Base-by-base conservation (phyloP, 2,329 filamentous ascomycete genomes). In the Lasiodiplodia gonubiensis region DNA sequence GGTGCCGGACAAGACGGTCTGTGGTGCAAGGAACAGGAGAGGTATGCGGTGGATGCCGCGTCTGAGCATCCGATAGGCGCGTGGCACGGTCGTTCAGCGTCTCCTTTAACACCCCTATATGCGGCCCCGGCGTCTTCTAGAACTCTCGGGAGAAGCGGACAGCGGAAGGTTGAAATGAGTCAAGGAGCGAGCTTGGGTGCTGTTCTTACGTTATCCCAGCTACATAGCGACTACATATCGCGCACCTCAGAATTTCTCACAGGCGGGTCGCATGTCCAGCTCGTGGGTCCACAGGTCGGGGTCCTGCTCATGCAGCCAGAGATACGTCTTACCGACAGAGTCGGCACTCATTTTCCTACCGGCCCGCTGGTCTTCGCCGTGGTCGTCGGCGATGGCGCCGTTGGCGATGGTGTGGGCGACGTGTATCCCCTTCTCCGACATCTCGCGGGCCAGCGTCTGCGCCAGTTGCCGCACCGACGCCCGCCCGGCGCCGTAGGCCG, bases 361-460 rank as follows among this genome's bases (percentile, higher is more conserved):
- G 0, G 72, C 79, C 70, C 77, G 77, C 51, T 81, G 80, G 33
- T 82, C 82, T 66, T 84, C 81, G 0, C 80, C 81, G 33, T 84
- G 77, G 66, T 82, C 83, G 72, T 87, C 86, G 35, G 76, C 78
- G 66, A 88, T 87, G 0, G 74, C 76, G 0, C 85, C 85, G 71
- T 88, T 88, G 0, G 84, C 85, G 68, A 88, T 85, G 2, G 86
- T 81, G 75, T 89, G 86, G n/a, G 84, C 85, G 3, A 87, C 85
- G 73, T 88, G 85, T 0, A 88, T 75, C 2, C 86, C 86, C 68
- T 82, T 83, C n/a, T 80, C 79, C 70, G 82, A 85, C 76, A 87
- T 84, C 74, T 88, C 86, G 46, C 85, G 81, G 0, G 85, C 85
- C 52, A 88, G 74, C 8, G 81, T 83, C 74, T 88, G 85, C 0